phyloP scores from a whole-genome alignment of 2,329 filamentous ascomycete genomes.

The Fonsecaea pedrosoi region DNA sequence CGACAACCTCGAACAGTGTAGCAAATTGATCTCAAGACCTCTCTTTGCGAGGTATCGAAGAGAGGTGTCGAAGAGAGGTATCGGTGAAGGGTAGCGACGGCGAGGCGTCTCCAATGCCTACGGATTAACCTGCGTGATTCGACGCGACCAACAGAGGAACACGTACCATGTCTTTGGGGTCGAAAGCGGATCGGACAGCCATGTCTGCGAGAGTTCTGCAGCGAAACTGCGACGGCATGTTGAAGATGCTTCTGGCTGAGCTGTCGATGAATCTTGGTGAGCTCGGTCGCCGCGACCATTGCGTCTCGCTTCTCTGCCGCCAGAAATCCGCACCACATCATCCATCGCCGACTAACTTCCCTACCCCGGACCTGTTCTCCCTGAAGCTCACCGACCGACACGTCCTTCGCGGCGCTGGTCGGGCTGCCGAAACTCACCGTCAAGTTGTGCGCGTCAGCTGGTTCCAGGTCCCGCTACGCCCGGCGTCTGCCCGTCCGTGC shows the following conservation, averaged over 20 bases:
- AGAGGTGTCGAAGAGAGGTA: too few species aligned
- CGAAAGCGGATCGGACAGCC: slow-evolving; percentile 36
- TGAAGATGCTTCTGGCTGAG: background rate
- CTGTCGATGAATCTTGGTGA: slow-evolving; percentile 6
- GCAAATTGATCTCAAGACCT: too few species aligned
- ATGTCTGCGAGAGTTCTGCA: slow-evolving; percentile 23
- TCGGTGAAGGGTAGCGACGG: too few species aligned
- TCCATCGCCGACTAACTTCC: slow-evolving; percentile 39
- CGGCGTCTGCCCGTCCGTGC: slow-evolving; percentile 26
- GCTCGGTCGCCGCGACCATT: slow-evolving; percentile 3
- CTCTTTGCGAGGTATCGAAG: too few species aligned
- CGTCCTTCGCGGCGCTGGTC: slow-evolving; percentile 37
- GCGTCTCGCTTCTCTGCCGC: slow-evolving; percentile 54
- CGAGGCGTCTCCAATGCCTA: too few species aligned
- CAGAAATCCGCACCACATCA: slow-evolving; percentile 44
- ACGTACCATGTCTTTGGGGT: slow-evolving; percentile 38
- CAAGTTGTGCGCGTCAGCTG: slow-evolving; percentile 23
- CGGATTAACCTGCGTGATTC: background rate
- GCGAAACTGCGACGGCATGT: slow-evolving; percentile 1
- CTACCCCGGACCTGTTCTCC: slow-evolving; percentile 40
- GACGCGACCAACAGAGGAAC: background rate
- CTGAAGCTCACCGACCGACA: slow-evolving; percentile 43
- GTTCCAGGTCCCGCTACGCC: slow-evolving; percentile 19
- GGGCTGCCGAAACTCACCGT: slow-evolving; percentile 14
- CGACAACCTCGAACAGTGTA: too few species aligned